A percentile compares a stretch with the other conserved stretches of the same genome.
These are phyloP conservation scores for Eucalyptus erythrocorys DNA, from an alignment of 345 rosid genomes.

Conservation along the genomic window DNA sequence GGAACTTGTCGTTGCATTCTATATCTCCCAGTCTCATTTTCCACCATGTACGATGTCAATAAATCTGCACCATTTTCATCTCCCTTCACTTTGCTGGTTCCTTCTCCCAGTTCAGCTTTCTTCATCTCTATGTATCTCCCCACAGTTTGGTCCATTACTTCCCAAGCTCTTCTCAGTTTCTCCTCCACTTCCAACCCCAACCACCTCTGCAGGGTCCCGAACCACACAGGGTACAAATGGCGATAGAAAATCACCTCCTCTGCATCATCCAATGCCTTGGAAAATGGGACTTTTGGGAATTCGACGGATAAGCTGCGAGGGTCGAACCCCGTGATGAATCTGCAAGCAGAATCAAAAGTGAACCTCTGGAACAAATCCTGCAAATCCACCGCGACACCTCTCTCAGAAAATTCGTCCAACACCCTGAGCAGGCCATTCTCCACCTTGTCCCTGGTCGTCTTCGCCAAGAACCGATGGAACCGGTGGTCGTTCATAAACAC, in stretches of 20 bases:
- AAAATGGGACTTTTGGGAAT: slow-evolving; percentile 17
- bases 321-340: slow-evolving; percentile 26
- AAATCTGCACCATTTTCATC: slow-evolving; percentile 12
- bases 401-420: slow-evolving; percentile 17
- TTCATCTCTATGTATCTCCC: slow-evolving; percentile 8
- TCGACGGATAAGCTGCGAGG: slow-evolving; percentile 18
- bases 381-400: slow-evolving; percentile 15
- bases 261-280: slow-evolving; percentile 23
- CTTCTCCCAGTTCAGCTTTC: slow-evolving; percentile 6
- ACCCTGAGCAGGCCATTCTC: slow-evolving; percentile 28
- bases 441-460: slow-evolving; percentile 9
- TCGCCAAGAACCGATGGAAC: slow-evolving; percentile 10
- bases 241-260: slow-evolving; percentile 35
- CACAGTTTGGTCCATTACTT: slow-evolving; percentile 3
- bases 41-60: slow-evolving; percentile 17
- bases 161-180: slow-evolving; percentile 18
- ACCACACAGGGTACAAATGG: slow-evolving; percentile 17
- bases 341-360: slow-evolving; percentile 25
- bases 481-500: slow-evolving; percentile 7
- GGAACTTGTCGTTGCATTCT: slow-evolving; percentile 15
- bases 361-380: slow-evolving; percentile 37
- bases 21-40: not conserved
- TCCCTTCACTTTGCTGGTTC: not conserved
- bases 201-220: slow-evolving; percentile 37
- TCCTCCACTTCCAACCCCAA: slow-evolving; percentile 27